Evolutionary conservation across 805 yeast species (phyloP).

Genomic region (Candida glaebosa): DNA sequence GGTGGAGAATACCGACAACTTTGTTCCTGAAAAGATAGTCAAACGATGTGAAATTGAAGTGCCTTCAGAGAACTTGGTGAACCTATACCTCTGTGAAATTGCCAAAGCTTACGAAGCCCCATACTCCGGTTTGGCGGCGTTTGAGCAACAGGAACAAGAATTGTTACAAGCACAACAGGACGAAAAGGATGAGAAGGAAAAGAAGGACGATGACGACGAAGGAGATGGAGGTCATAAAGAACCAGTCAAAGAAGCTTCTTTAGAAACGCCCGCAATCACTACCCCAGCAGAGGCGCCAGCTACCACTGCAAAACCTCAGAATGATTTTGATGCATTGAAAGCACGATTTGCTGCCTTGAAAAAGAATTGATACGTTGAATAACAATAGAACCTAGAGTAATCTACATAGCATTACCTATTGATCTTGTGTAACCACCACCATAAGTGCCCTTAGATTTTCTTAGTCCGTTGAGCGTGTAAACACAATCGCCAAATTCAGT

Average conservation of each 20-base stretch:
- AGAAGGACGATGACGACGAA: slow-evolving; percentile 23
- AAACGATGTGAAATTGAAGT: slow-evolving; percentile 63
- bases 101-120: slow-evolving; percentile 77
- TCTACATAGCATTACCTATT: too few relatives aligned
- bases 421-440: too few relatives aligned
- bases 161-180: slow-evolving; percentile 4
- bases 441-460: background rate
- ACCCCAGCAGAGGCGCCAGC: slow-evolving; percentile 10
- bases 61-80: slow-evolving; percentile 63
- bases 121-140: slow-evolving; percentile 50
- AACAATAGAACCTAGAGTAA: background rate
- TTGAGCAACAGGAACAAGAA: slow-evolving; percentile 17
- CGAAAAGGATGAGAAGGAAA: slow-evolving; percentile 22
- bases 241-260: slow-evolving; percentile 14
- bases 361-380: slow-evolving; percentile 9
- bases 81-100: slow-evolving; percentile 70
- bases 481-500: too few relatives aligned
- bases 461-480: too few relatives aligned
- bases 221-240: slow-evolving; percentile 7
- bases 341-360: slow-evolving; percentile 77
- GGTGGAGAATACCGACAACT: slow-evolving; percentile 42
- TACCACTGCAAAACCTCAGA: slow-evolving; percentile 18
- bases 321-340: slow-evolving; percentile 62
- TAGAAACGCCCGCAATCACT: slow-evolving; percentile 27
- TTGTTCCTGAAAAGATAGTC: slow-evolving; percentile 66